A percentile compares a stretch with the other conserved stretches of the same genome.
Conservation (phyloP, 2,329 filamentous ascomycete species). For the Ophiostoma perfectum region DNA sequence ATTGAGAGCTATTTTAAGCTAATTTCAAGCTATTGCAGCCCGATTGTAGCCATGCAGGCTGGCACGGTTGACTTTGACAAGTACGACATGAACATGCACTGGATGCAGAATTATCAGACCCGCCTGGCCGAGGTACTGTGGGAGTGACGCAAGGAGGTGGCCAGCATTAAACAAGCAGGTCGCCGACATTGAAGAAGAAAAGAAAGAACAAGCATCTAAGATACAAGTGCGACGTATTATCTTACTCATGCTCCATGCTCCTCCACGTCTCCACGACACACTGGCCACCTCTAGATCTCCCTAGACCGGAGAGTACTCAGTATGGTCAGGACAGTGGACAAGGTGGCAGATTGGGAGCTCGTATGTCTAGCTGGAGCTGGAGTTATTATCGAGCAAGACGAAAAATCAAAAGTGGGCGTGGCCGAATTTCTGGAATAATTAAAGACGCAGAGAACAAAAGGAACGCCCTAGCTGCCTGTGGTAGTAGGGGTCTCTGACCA, state of each 20-base stretch:
- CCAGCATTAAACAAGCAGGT: background rate
- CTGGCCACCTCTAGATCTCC: background rate
- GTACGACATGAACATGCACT: background rate
- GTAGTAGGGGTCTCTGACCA: constrained; percentile 6
- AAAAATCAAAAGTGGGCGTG: background rate
- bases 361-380: no score
- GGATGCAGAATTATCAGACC: background rate
- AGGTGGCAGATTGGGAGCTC: no score
- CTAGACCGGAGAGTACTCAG: background rate
- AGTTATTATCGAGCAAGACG: background rate
- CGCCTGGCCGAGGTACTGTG: background rate
- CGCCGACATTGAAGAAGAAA: background rate
- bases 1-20: no score
- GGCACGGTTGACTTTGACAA: no score
- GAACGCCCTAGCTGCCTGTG: background rate
- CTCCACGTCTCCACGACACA: no score
- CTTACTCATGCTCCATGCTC: no score
- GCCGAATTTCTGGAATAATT: background rate
- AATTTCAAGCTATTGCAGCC: no score
- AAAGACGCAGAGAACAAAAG: background rate
- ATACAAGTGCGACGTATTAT: no score
- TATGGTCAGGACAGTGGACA: background rate
- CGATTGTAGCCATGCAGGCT: no score
- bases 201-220: background rate
- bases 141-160: background rate